Conservation (phyloP, 768 basidiomycete species). For the Cytidiella melzeri region DNA sequence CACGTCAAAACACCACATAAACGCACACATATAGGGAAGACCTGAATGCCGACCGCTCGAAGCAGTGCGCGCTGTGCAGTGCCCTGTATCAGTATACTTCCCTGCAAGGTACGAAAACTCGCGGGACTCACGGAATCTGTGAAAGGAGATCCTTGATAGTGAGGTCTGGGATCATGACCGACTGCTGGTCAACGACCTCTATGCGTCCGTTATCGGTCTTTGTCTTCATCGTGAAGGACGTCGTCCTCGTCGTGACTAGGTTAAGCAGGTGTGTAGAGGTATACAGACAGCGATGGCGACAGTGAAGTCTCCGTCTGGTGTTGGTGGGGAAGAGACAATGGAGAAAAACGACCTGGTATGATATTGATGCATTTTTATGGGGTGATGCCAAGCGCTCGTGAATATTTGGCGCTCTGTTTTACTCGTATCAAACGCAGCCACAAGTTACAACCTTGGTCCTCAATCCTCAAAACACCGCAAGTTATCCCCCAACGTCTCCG, state of each 20-base stretch:
- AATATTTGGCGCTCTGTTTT: no score
- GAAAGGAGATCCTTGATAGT: slow-evolving; percentile 82
- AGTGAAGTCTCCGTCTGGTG: neutral
- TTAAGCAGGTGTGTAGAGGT: neutral
- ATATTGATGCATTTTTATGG: slow-evolving; percentile 10
- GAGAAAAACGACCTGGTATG: slow-evolving; percentile 4
- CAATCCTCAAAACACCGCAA: no score
- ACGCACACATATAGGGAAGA: slow-evolving; percentile 76
- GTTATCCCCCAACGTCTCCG: no score
- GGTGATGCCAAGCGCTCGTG: neutral
- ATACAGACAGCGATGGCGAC: neutral
- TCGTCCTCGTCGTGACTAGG: neutral
- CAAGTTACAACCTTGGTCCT: no score
- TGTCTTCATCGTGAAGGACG: slow-evolving; percentile 12
- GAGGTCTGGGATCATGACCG: slow-evolving; percentile 72
- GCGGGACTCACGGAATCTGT: slow-evolving; percentile 68
- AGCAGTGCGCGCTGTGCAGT: slow-evolving; percentile 67
- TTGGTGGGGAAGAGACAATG: neutral
- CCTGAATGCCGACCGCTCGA: slow-evolving; percentile 78
- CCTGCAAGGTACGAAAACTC: neutral
- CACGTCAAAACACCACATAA: slow-evolving; percentile 4
- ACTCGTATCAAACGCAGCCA: no score
- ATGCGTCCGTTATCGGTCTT: slow-evolving; percentile 12
- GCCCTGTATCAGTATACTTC: neutral
- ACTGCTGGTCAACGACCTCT: slow-evolving; percentile 44